Evolutionary conservation across 345 rosid genomes (phyloP).

Genomic region (Eucalyptus virginea): DNA sequence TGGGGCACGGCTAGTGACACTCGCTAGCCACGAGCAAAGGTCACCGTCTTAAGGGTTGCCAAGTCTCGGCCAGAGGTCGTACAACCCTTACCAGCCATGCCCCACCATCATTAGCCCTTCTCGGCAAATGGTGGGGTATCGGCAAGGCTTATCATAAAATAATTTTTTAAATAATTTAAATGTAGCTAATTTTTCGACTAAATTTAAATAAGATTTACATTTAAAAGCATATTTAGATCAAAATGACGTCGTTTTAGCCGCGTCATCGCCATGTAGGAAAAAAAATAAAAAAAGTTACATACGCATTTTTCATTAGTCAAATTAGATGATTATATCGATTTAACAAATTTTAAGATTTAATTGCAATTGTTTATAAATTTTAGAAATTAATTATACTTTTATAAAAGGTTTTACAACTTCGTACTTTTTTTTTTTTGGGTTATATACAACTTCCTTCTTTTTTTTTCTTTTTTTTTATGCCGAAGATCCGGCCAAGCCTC

Average conservation of each 20-base stretch:
- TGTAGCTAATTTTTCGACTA: too few species aligned
- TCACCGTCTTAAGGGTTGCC: not conserved
- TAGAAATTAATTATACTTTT: too few species aligned
- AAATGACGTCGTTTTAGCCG: accelerated
- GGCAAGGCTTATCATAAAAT: not conserved
- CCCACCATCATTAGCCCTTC: not conserved
- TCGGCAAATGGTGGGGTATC: accelerated
- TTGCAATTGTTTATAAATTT: too few species aligned
- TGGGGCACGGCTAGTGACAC: accelerated
- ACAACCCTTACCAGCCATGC: not conserved
- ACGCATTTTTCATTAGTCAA: not conserved
- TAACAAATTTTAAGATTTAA: too few species aligned
- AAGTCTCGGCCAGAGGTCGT: accelerated
- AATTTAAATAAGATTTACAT: too few species aligned
- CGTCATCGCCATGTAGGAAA: accelerated
- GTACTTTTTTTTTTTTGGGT: too few species aligned
- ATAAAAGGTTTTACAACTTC: not conserved
- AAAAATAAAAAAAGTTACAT: too few species aligned
- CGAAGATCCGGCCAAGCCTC: not conserved
- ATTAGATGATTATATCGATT: too few species aligned
- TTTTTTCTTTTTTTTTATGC: too few species aligned
- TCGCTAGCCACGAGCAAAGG: not conserved
- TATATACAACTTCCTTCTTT: too few species aligned
- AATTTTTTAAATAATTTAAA: too few species aligned
- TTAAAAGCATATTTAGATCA: not conserved